A percentile compares a stretch with the other conserved stretches of the same genome.
Evolutionary conservation across 2,329 filamentous ascomycete species (phyloP).

Genomic region (Aureobasidium pullulans): DNA sequence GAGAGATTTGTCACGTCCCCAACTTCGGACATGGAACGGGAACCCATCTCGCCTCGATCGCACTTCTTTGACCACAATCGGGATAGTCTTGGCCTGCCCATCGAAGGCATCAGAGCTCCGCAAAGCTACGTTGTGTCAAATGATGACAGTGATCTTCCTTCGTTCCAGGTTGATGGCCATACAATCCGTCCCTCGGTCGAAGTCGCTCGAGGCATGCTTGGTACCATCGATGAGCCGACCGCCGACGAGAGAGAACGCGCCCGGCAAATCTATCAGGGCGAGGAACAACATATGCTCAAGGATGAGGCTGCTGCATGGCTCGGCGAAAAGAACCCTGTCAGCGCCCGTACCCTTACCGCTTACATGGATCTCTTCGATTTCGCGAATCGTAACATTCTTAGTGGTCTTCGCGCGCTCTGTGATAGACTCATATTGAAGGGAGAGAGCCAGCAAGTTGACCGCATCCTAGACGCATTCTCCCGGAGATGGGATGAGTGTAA

Average conservation of each 20-base stretch:
- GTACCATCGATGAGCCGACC: constrained; percentile 37
- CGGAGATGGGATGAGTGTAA: constrained; percentile 92
- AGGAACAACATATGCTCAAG: constrained; percentile 72
- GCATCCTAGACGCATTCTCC: constrained; percentile 83
- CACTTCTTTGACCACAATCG: neutral
- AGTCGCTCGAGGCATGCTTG: constrained; percentile 12
- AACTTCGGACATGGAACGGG: neutral
- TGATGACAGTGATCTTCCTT: neutral
- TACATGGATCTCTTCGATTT: constrained; percentile 95
- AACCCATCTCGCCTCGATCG: neutral
- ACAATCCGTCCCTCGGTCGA: constrained; percentile 24
- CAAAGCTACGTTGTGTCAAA: neutral
- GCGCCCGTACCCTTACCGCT: constrained; percentile 54
- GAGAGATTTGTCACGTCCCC: constrained; percentile 5
- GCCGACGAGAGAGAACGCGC: constrained; percentile 71
- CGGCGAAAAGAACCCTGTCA: constrained; percentile 58
- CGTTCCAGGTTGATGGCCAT: constrained; percentile 42
- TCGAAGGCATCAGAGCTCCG: neutral
- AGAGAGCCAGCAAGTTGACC: constrained; percentile 94
- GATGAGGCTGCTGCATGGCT: constrained; percentile 81
- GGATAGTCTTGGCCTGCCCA: neutral
- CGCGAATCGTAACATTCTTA: constrained; percentile 68
- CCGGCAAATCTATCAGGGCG: constrained; percentile 73
- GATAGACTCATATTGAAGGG: constrained; percentile 73
- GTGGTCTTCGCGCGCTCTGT: constrained; percentile 72